phyloP scores from a whole-genome alignment of 805 yeast species.

The Geotrichum ghanense region DNA sequence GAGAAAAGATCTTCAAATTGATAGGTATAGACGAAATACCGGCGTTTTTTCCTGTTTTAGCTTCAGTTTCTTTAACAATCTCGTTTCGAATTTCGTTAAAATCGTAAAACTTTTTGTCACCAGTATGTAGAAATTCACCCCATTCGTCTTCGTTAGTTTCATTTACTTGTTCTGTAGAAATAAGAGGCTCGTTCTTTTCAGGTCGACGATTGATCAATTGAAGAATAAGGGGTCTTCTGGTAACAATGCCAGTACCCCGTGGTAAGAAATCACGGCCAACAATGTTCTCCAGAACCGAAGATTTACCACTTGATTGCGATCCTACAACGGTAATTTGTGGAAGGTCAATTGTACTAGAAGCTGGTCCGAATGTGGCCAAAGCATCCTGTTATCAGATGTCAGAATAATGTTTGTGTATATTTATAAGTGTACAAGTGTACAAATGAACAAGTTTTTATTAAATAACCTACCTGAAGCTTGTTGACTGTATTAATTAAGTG shows the following conservation, averaged over 20 bases:
- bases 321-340: conserved; percentile 90
- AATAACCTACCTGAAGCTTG: conserved; percentile 43
- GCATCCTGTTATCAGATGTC: conserved; percentile 45
- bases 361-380: conserved; percentile 75
- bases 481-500: conserved; percentile 72
- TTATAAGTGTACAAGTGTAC: too few relatives aligned
- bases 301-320: conserved; percentile 81
- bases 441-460: too few relatives aligned
- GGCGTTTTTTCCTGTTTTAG: conserved; percentile 55
- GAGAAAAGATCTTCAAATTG: conserved; percentile 86
- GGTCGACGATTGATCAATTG: conserved; percentile 68
- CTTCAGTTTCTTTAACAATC: conserved; percentile 83
- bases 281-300: conserved; percentile 80
- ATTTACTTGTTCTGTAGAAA: conserved; percentile 7
- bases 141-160: conserved; percentile 47
- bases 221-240: conserved; percentile 73
- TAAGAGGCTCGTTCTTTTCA: conserved; percentile 11
- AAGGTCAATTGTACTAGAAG: conserved; percentile 76
- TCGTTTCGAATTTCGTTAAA: conserved; percentile 84
- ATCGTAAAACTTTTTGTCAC: conserved; percentile 76
- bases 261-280: conserved; percentile 89
- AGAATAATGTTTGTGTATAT: background rate
- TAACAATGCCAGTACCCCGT: conserved; percentile 83
- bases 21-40: conserved; percentile 92
- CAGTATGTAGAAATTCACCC: conserved; percentile 95